A percentile compares a stretch with the other conserved stretches of the same genome.
Conservation (phyloP, 1,284 basidiomycete species). For the Sanghuangporus weigelae region DNA sequence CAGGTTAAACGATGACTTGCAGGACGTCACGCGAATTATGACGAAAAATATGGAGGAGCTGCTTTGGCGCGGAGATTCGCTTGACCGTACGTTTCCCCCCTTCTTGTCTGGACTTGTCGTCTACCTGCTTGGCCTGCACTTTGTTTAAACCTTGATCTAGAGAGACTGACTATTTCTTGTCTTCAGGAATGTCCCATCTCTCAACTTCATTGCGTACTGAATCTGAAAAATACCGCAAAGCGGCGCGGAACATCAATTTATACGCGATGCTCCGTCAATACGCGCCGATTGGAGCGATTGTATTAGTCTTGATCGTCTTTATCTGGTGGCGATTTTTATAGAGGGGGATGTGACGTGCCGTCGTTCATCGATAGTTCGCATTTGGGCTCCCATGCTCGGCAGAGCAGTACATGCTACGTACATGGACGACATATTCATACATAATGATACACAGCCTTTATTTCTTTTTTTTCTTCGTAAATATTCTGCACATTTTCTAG, state of each 20-base stretch:
- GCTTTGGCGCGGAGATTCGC: constrained; percentile 93
- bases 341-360: constrained; percentile 9
- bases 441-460: not conserved
- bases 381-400: too few relatives aligned
- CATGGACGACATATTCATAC: not conserved
- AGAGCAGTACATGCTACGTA: not conserved
- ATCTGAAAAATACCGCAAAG: constrained; percentile 96
- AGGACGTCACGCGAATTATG: constrained; percentile 99
- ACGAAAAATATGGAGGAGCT: constrained; percentile 99
- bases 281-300: constrained; percentile 83
- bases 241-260: constrained; percentile 91
- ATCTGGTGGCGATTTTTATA: constrained; percentile 88
- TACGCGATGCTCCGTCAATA: constrained; percentile 94
- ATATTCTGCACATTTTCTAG: not conserved
- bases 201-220: constrained; percentile 97
- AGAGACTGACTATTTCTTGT: constrained; percentile 7
- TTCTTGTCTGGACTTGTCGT: not conserved
- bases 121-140: too few relatives aligned
- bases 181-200: constrained; percentile 89
- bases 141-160: not conserved
- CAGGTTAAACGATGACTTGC: constrained; percentile 91
- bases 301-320: constrained; percentile 78
- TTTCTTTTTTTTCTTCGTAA: not conserved
- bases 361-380: not conserved
- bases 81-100: constrained; percentile 66